Conservation (phyloP, 495 filamentous ascomycete genomes). For the Cercophora sp. region DNA sequence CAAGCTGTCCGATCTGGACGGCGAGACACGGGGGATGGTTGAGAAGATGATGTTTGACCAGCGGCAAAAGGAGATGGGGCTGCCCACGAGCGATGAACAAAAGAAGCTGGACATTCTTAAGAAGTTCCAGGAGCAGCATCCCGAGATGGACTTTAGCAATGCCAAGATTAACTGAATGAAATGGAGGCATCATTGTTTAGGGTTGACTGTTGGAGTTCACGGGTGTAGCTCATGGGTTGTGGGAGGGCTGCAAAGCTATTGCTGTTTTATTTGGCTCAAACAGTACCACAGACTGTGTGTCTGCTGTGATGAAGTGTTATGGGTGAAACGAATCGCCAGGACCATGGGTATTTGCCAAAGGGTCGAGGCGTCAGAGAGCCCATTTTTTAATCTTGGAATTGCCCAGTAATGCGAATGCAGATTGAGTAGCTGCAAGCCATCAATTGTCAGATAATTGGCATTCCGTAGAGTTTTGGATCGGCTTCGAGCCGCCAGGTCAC, state of each 20-base stretch:
- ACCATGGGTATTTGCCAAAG: constrained; percentile 34
- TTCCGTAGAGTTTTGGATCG: constrained; percentile 5
- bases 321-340: constrained; percentile 61
- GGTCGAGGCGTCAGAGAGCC: constrained; percentile 60
- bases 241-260: too few relatives aligned
- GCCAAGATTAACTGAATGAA: constrained; percentile 60
- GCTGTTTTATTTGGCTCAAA: too few relatives aligned
- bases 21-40: constrained; percentile 94
- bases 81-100: constrained; percentile 84
- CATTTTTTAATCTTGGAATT: constrained; percentile 50
- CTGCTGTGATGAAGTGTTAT: constrained; percentile 31
- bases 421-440: constrained; percentile 48
- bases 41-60: constrained; percentile 99
- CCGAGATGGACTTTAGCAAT: constrained; percentile 81
- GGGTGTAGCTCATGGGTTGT: too few relatives aligned
- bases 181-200: neutral
- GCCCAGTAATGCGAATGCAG: constrained; percentile 49
- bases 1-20: constrained; percentile 86
- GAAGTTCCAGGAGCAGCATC: constrained; percentile 73
- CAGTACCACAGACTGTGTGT: too few relatives aligned
- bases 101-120: constrained; percentile 87
- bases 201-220: neutral
- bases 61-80: constrained; percentile 87
- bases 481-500: too few relatives aligned
- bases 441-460: constrained; percentile 46